Conservation (phyloP, 1,284 basidiomycete genomes). For the Butyriboletus regius region DNA sequence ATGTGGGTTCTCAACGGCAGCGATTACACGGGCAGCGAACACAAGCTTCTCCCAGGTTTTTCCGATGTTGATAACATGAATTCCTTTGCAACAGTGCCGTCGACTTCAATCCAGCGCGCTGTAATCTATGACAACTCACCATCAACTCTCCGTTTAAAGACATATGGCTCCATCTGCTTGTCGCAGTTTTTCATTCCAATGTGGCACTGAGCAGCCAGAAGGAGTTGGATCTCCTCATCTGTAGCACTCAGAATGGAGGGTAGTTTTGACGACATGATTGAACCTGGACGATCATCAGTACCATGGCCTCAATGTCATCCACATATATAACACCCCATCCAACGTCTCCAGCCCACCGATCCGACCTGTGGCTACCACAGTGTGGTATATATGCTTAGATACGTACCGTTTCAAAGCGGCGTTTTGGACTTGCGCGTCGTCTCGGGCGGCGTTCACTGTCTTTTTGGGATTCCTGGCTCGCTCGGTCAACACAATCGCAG, state of each 20-base stretch:
- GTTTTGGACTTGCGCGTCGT: constrained; percentile 25
- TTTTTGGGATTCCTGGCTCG: constrained; percentile 17
- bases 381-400: neutral
- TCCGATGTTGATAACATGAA: constrained; percentile 95
- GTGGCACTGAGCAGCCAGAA: constrained; percentile 92
- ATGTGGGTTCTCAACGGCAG: constrained; percentile 93
- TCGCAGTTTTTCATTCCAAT: constrained; percentile 98
- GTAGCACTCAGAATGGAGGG: constrained; percentile 88
- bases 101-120: constrained; percentile 4
- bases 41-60: constrained; percentile 99
- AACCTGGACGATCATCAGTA: constrained; percentile 30
- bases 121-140: constrained; percentile 49
- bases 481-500: constrained; percentile 2
- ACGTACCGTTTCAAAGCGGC: constrained; percentile 20
- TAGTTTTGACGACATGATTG: constrained; percentile 73
- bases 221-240: constrained; percentile 93
- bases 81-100: constrained; percentile 47
- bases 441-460: constrained; percentile 22
- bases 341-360: constrained; percentile 21
- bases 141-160: constrained; percentile 93
- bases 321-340: constrained; percentile 26
- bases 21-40: constrained; percentile 88
- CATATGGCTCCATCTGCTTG: constrained; percentile 96
- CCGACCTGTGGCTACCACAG: constrained; percentile 16
- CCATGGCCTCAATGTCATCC: constrained; percentile 31